phyloP scores from a whole-genome alignment of 148 eudicot genomes.

The Heliosperma pusillum region DNA sequence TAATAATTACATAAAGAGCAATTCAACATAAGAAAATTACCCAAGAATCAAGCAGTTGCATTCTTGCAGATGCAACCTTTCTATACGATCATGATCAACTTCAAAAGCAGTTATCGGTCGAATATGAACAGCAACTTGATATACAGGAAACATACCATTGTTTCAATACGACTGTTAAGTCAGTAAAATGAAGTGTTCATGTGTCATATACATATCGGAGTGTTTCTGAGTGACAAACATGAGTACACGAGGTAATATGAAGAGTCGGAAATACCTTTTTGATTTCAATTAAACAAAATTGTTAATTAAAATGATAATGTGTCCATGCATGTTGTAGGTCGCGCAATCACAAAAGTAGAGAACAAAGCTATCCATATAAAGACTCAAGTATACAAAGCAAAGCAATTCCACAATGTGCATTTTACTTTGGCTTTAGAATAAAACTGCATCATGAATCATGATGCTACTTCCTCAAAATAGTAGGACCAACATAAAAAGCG shows the following conservation, averaged over 20 bases:
- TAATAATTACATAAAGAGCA: conserved; percentile 2
- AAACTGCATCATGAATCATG: conserved; percentile 16
- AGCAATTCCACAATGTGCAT: conserved; percentile 7
- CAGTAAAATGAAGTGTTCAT: background rate
- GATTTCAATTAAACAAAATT: too few species aligned
- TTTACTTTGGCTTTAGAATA: conserved; percentile 5
- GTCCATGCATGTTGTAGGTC: background rate
- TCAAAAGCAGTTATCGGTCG: background rate
- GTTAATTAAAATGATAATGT: too few species aligned
- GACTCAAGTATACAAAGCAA: conserved; percentile 10
- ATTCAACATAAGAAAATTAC: background rate
- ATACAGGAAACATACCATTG: conserved; percentile 7
- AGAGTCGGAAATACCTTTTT: too few species aligned
- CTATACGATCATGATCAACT: background rate
- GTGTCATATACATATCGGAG: background rate
- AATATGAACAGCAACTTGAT: conserved; percentile 23
- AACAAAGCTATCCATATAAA: conserved; percentile 11
- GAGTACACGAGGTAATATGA: too few species aligned
- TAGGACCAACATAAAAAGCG: conserved; percentile 8
- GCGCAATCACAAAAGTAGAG: conserved; percentile 7
- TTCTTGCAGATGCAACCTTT: background rate
- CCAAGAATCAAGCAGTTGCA: conserved; percentile 18
- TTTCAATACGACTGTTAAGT: background rate
- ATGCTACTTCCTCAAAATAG: conserved; percentile 10
- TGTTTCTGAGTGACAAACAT: too few species aligned